phyloP scores from a whole-genome alignment of 805 yeast species.

The Lipomyces anomalus region DNA sequence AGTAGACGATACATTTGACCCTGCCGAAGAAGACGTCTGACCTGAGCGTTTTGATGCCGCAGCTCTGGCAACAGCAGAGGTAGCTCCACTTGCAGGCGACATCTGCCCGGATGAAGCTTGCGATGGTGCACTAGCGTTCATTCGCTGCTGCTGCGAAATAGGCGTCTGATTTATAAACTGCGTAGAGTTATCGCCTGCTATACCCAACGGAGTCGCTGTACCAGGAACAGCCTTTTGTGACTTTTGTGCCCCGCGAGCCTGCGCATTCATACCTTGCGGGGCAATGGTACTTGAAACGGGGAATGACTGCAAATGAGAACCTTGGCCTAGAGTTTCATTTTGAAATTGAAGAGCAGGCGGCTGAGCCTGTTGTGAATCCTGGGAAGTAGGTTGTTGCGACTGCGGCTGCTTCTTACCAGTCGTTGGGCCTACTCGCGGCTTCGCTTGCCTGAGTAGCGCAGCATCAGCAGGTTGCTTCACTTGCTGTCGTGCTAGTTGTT shows the following conservation, averaged over 20 bases:
- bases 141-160: constrained; percentile 2
- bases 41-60: too few species aligned
- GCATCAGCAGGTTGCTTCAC: constrained; percentile 1
- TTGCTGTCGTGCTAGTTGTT: constrained; percentile 2
- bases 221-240: background rate
- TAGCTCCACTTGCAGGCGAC: constrained; percentile 8
- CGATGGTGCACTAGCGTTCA: background rate
- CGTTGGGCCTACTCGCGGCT: background rate
- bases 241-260: background rate
- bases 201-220: background rate
- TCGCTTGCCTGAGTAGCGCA: constrained; percentile 5
- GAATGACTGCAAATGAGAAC: background rate
- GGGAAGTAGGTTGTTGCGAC: too few species aligned
- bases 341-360: background rate
- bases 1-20: background rate
- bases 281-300: background rate
- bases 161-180: constrained; percentile 9
- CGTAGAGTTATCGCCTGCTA: background rate
- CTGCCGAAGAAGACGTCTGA: background rate
- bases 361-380: too few species aligned
- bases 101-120: constrained; percentile 1
- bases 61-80: background rate
- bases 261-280: constrained; percentile 6
- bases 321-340: background rate
- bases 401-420: too few species aligned